Percentiles rank a stretch among this genome's conserved stretches.
Evolutionary conservation across 441 rosid species (phyloP).

Genomic region (Euphorbia schlechtendalii): DNA sequence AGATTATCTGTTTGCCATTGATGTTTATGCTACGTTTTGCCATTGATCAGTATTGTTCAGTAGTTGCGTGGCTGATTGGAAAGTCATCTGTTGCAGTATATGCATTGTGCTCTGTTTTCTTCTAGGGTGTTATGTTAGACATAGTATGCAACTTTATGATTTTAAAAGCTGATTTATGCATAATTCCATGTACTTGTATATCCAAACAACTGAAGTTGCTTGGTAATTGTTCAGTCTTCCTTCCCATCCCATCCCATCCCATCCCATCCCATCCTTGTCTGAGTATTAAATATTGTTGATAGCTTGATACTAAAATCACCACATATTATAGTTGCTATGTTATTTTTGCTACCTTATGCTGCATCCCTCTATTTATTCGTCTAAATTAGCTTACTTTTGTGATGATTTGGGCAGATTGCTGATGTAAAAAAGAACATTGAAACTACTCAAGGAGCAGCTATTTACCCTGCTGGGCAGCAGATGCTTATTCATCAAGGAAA

Average conservation of each 20-base stretch:
- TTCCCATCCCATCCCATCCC: neutral
- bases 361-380: neutral
- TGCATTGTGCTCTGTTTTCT: neutral
- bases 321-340: neutral
- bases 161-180: neutral
- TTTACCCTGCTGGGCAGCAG: slow-evolving; percentile 60
- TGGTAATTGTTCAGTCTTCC: neutral
- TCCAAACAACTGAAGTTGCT: neutral
- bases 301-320: too few relatives aligned
- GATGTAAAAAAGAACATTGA: slow-evolving; percentile 66
- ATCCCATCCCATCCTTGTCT: too few relatives aligned
- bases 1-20: neutral
- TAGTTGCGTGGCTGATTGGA: neutral
- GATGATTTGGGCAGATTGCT: slow-evolving; percentile 34
- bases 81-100: neutral
- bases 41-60: too few relatives aligned
- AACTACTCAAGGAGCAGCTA: slow-evolving; percentile 42
- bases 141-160: neutral
- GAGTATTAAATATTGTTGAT: neutral
- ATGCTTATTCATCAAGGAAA: slow-evolving; percentile 84
- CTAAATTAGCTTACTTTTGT: neutral
- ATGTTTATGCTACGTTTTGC: neutral
- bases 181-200: too few relatives aligned
- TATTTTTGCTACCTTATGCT: neutral
- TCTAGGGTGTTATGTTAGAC: neutral